A percentile compares a stretch with the other conserved stretches of the same genome.
phyloP scores from a whole-genome alignment of 2,329 filamentous ascomycete genomes.

The Orbilia oligospora region DNA sequence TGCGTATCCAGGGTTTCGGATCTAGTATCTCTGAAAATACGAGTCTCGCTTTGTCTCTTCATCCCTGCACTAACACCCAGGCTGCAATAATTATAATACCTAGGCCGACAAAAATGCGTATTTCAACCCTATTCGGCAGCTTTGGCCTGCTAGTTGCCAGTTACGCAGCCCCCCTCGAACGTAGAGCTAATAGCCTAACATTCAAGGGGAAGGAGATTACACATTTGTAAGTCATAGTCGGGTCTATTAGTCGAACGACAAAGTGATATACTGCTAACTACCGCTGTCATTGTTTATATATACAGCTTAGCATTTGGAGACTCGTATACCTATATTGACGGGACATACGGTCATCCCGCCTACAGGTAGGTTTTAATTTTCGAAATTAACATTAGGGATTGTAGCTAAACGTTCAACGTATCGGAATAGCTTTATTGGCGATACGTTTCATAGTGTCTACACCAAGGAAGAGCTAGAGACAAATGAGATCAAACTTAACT shows the following conservation, averaged over 20 bases:
- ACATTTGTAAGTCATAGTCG: conserved; percentile 35
- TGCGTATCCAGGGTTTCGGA: not conserved
- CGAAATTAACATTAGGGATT: not conserved
- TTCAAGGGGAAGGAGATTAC: conserved; percentile 46
- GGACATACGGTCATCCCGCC: conserved; percentile 40
- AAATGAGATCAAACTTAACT: conserved; percentile 43
- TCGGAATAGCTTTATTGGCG: conserved; percentile 35
- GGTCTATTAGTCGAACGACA: not conserved
- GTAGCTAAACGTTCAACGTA: not conserved
- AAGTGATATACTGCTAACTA: not conserved
- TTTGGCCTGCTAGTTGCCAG: conserved; percentile 13
- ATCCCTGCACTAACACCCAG: too few species aligned
- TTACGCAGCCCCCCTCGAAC: conserved; percentile 29
- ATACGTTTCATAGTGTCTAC: conserved; percentile 36
- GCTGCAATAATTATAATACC: too few species aligned
- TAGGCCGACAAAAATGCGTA: conserved; percentile 21
- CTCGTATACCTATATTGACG: conserved; percentile 47
- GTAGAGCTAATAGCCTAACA: conserved; percentile 13
- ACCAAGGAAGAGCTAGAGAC: conserved; percentile 35
- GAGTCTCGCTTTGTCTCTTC: not conserved
- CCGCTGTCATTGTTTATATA: not conserved
- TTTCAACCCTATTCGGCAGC: conserved; percentile 22
- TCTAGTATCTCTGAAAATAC: not conserved
- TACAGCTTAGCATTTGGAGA: conserved; percentile 56
- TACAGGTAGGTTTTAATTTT: conserved; percentile 29